phyloP scores from a whole-genome alignment of 2,329 filamentous ascomycete species.

The Xylariaceae sp. region DNA sequence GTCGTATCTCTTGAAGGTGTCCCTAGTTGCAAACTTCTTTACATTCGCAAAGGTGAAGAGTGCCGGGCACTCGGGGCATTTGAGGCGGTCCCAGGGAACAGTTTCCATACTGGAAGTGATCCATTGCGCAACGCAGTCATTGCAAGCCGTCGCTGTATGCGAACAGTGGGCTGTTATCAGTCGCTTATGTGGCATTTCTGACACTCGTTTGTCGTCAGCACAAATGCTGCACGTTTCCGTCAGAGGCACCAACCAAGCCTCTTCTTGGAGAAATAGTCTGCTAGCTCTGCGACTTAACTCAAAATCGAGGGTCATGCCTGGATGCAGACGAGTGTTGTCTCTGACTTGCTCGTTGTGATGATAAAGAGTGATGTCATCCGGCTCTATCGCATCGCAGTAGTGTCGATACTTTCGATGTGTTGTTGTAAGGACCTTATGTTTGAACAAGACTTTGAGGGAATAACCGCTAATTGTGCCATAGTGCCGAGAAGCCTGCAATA shows the following conservation, averaged over 20 bases:
- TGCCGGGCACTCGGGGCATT: conserved; percentile 36
- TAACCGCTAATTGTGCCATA: conserved; percentile 11
- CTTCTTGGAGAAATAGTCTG: conserved; percentile 29
- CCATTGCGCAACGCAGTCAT: conserved; percentile 35
- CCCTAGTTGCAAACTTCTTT: conserved; percentile 24
- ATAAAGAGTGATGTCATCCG: conserved; percentile 20
- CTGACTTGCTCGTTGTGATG: conserved; percentile 14
- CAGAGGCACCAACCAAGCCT: conserved; percentile 33
- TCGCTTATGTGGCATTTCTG: conserved; percentile 30
- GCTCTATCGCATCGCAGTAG: conserved; percentile 10
- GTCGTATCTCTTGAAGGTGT: conserved; percentile 35
- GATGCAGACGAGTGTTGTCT: conserved; percentile 16
- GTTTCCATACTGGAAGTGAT: conserved; percentile 31
- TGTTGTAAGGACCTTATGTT: conserved; percentile 13
- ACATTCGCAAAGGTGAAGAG: conserved; percentile 32
- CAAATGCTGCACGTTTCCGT: conserved; percentile 34
- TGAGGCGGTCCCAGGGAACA: conserved; percentile 32
- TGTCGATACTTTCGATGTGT: conserved; percentile 9
- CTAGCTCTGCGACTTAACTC: conserved; percentile 27
- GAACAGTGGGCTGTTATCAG: conserved; percentile 29
- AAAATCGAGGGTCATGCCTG: conserved; percentile 32
- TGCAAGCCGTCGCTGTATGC: conserved; percentile 31
- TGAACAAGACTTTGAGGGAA: conserved; percentile 21
- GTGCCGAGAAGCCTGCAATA: conserved; percentile 27
- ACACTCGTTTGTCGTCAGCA: conserved; percentile 33